Evolutionary conservation across 306 rosid species (phyloP).

Genomic region (Lithocarpus polystachyus): DNA sequence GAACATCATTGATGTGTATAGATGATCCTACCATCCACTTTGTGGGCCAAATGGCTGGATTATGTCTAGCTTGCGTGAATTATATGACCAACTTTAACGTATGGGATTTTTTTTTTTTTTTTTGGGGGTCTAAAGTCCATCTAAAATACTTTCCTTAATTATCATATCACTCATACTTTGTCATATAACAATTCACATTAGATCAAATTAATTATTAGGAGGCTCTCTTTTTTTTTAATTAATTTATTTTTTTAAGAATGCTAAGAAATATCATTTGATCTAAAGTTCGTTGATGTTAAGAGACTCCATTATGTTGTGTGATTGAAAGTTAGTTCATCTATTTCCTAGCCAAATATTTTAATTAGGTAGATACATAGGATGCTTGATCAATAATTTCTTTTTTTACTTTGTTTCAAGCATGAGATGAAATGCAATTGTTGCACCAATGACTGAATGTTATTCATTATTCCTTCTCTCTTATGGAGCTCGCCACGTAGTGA

Average conservation of each 20-base stretch:
- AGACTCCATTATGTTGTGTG: not conserved
- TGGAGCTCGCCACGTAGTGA: not conserved
- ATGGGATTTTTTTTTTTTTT: not conserved
- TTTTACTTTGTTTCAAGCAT: not conserved
- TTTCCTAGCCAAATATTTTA: no score
- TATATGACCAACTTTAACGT: not conserved
- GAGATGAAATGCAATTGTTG: not conserved
- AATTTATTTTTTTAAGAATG: no score
- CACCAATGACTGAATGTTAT: not conserved
- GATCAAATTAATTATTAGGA: no score
- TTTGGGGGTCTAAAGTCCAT: not conserved
- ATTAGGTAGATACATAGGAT: no score
- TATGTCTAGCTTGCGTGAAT: not conserved
- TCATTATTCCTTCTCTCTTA: not conserved
- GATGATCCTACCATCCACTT: slow-evolving; percentile 1
- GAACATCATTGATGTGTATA: not conserved
- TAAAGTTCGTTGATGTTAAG: no score
- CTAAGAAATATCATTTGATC: no score
- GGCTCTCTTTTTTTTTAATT: no score
- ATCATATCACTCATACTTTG: no score
- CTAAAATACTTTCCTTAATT: not conserved
- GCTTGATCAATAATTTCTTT: no score
- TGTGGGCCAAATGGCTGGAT: not conserved
- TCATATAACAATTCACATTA: no score
- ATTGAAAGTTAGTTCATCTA: not conserved